Conservation (phyloP, 1,139 yeast species). For the Yamadazyma membranifaciens region DNA sequence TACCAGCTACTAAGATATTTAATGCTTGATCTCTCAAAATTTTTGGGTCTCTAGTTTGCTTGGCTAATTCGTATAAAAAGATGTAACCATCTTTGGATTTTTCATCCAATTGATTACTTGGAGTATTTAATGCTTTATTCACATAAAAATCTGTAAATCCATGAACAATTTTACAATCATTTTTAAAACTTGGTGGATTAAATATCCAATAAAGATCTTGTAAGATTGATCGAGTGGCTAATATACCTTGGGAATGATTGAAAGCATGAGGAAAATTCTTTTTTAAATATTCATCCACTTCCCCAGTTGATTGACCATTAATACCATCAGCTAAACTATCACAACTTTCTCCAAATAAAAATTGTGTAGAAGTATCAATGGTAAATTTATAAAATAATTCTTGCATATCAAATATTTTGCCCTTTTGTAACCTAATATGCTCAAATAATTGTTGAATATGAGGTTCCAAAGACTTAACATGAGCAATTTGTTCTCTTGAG, state of each 20-base stretch:
- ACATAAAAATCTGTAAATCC: slow-evolving; percentile 31
- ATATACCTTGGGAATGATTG: slow-evolving; percentile 34
- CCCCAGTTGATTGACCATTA: slow-evolving; percentile 19
- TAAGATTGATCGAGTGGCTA: slow-evolving; percentile 34
- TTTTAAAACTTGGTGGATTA: slow-evolving; percentile 31
- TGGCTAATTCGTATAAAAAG: slow-evolving; percentile 49
- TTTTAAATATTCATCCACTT: slow-evolving; percentile 20
- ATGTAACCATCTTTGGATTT: slow-evolving; percentile 40
- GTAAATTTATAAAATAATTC: slow-evolving; percentile 47
- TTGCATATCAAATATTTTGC: slow-evolving; percentile 42
- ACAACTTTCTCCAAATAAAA: slow-evolving; percentile 53
- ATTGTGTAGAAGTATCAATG: slow-evolving; percentile 57
- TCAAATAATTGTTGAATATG: slow-evolving; percentile 38
- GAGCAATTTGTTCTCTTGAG: slow-evolving; percentile 51
- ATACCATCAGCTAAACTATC: slow-evolving; percentile 33
- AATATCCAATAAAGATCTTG: slow-evolving; percentile 36
- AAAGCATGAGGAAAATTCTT: slow-evolving; percentile 43
- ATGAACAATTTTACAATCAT: slow-evolving; percentile 28
- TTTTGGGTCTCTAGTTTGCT: slow-evolving; percentile 48
- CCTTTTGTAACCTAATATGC: slow-evolving; percentile 25
- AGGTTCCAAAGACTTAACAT: slow-evolving; percentile 44
- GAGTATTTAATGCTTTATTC: slow-evolving; percentile 24
- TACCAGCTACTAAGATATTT: slow-evolving; percentile 52
- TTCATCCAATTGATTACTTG: slow-evolving; percentile 32
- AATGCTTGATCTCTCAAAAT: slow-evolving; percentile 52